A percentile compares a stretch with the other conserved stretches of the same genome.
Evolutionary conservation across 345 rosid species (phyloP).

Genomic region (Populus ilicifolia): DNA sequence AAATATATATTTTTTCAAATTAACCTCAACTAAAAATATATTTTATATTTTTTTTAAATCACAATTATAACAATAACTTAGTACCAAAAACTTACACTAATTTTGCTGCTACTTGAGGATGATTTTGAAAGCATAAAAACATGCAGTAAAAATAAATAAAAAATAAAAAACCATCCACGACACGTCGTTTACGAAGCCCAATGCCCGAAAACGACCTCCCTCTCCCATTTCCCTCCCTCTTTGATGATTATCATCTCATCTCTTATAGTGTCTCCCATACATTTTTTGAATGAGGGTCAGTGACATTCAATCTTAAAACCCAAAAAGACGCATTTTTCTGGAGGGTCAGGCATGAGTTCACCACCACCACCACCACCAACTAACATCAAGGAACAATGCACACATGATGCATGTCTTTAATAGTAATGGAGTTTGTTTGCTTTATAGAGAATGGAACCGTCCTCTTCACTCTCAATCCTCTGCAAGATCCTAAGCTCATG

Average conservation of each 20-base stretch:
- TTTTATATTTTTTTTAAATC: too few species aligned
- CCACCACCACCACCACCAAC: constrained; percentile 77
- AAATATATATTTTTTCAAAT: too few species aligned
- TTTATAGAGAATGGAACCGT: constrained; percentile 87
- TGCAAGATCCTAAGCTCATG: constrained; percentile 95
- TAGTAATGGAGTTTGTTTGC: constrained; percentile 82
- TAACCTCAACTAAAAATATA: too few species aligned
- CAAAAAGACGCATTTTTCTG: constrained; percentile 77
- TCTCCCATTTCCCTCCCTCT: not conserved
- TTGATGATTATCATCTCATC: not conserved
- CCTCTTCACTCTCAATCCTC: constrained; percentile 82
- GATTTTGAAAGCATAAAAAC: too few species aligned
- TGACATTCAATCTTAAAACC: not conserved
- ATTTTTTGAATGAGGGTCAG: not conserved
- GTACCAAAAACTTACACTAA: too few species aligned
- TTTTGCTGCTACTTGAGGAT: too few species aligned
- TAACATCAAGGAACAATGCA: constrained; percentile 69
- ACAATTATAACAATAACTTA: too few species aligned
- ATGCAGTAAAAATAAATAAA: too few species aligned
- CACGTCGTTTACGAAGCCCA: too few species aligned
- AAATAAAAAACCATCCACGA: too few species aligned
- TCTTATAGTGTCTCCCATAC: not conserved
- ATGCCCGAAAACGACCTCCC: too few species aligned
- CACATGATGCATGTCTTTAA: constrained; percentile 84
- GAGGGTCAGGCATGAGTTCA: constrained; percentile 85